Evolutionary conservation across 2,329 filamentous ascomycete species (phyloP).

Genomic region (Sarocladium oryzae): DNA sequence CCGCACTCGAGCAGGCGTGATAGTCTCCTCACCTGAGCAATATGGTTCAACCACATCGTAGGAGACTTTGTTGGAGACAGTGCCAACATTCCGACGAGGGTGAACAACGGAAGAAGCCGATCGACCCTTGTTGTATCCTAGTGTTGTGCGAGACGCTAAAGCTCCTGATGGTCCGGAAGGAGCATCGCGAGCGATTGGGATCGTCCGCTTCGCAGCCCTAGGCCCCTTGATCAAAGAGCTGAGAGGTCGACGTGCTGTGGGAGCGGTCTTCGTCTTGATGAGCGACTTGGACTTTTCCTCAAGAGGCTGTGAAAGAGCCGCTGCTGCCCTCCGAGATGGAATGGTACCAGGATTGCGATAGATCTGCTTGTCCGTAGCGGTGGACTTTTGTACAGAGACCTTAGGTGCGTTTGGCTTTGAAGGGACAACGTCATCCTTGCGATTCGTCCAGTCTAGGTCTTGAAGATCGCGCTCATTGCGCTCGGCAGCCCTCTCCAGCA

Average conservation of each 20-base stretch:
- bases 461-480: conserved; percentile 62
- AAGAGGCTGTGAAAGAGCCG: conserved; percentile 38
- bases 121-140: conserved; percentile 79
- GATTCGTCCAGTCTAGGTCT: conserved; percentile 47
- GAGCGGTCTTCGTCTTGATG: neutral
- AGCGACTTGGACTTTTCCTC: conserved; percentile 15
- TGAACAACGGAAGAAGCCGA: conserved; percentile 42
- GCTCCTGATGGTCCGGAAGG: neutral
- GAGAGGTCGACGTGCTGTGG: conserved; percentile 19
- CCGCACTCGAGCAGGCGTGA: conserved; percentile 37
- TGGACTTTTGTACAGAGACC: neutral
- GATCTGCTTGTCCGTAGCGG: conserved; percentile 9
- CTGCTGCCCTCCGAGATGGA: conserved; percentile 46
- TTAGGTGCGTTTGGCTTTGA: neutral
- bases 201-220: conserved; percentile 29
- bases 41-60: neutral
- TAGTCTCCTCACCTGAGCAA: conserved; percentile 28
- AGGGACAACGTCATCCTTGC: conserved; percentile 4
- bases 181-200: conserved; percentile 11
- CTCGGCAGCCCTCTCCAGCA: conserved; percentile 54
- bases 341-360: conserved; percentile 17
- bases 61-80: neutral
- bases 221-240: conserved; percentile 24
- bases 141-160: conserved; percentile 68
- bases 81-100: conserved; percentile 7